These are phyloP conservation scores for Cladosporium austrohemisphaericum DNA, from an alignment of 2,329 filamentous ascomycete genomes.

Conservation along the genomic window DNA sequence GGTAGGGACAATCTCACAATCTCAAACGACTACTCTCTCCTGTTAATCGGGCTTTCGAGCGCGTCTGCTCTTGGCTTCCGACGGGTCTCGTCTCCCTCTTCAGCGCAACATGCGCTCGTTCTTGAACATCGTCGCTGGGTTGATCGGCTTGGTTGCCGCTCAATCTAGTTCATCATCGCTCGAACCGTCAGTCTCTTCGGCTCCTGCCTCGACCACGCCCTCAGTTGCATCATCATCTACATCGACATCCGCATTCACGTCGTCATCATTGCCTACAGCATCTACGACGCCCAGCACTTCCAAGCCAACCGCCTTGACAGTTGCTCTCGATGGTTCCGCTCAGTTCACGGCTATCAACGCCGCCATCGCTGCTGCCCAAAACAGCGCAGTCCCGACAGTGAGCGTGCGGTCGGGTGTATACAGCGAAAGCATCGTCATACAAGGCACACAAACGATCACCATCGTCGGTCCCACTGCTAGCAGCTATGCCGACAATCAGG, in stretches of 20 bases:
- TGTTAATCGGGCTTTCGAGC: no score
- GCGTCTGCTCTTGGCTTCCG: no score
- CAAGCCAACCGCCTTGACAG: background rate
- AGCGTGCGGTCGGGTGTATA: constrained; percentile 46
- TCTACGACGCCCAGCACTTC: background rate
- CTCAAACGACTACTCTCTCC: no score
- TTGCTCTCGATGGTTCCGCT: constrained; percentile 10
- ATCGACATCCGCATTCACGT: background rate
- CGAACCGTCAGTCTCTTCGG: background rate
- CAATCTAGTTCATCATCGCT: background rate
- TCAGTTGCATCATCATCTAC: background rate
- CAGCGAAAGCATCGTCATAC: constrained; percentile 40
- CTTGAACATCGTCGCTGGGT: background rate
- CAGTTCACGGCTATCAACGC: constrained; percentile 43
- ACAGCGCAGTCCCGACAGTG: constrained; percentile 41
- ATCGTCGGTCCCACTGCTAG: constrained; percentile 35
- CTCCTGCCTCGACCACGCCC: background rate
- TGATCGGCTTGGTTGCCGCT: background rate
- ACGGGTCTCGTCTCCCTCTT: no score
- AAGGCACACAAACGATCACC: constrained; percentile 41
- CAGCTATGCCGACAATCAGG: constrained; percentile 38
- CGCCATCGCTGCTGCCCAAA: constrained; percentile 44
- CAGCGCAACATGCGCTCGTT: constrained; percentile 1
- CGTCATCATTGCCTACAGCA: background rate
- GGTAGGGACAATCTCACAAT: background rate